Percentiles rank a stretch among this genome's conserved stretches.
phyloP scores from a whole-genome alignment of 2,329 filamentous ascomycete species.

The Dothidotthia symphoricarpi region DNA sequence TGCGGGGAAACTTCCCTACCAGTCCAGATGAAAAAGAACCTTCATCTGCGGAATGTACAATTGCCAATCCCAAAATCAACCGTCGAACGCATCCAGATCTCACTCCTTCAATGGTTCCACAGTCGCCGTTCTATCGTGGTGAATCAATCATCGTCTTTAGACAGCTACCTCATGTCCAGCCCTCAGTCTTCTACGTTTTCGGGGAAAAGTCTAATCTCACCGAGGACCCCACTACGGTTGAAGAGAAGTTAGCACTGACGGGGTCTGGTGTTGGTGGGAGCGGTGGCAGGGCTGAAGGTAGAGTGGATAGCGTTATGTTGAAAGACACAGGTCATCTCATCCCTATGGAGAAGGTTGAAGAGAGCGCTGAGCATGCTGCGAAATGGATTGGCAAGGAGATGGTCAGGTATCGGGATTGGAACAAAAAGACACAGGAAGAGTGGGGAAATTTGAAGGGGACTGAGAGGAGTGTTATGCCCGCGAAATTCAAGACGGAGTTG shows the following conservation, averaged over 20 bases:
- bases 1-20: conserved; percentile 59
- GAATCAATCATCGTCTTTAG: conserved; percentile 59
- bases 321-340: conserved; percentile 73
- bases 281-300: conserved; percentile 61
- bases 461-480: conserved; percentile 28
- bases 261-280: conserved; percentile 67
- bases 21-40: conserved; percentile 48
- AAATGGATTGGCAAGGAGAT: conserved; percentile 43
- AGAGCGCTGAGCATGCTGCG: conserved; percentile 58
- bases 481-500: conserved; percentile 34
- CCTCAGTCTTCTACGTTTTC: conserved; percentile 8
- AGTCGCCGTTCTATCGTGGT: conserved; percentile 63
- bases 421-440: conserved; percentile 32
- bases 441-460: conserved; percentile 32
- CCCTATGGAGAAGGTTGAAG: conserved; percentile 72
- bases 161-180: conserved; percentile 60
- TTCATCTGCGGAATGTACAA: conserved; percentile 27
- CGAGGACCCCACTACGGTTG: conserved; percentile 45
- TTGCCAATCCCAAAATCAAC: conserved; percentile 35
- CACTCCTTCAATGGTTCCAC: conserved; percentile 34
- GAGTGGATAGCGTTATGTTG: conserved; percentile 65
- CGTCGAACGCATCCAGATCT: conserved; percentile 47
- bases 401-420: conserved; percentile 38
- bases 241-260: conserved; percentile 63
- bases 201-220: conserved; percentile 61